phyloP scores from a whole-genome alignment of 2,329 filamentous ascomycete genomes.

The Nectriaceae sp. region DNA sequence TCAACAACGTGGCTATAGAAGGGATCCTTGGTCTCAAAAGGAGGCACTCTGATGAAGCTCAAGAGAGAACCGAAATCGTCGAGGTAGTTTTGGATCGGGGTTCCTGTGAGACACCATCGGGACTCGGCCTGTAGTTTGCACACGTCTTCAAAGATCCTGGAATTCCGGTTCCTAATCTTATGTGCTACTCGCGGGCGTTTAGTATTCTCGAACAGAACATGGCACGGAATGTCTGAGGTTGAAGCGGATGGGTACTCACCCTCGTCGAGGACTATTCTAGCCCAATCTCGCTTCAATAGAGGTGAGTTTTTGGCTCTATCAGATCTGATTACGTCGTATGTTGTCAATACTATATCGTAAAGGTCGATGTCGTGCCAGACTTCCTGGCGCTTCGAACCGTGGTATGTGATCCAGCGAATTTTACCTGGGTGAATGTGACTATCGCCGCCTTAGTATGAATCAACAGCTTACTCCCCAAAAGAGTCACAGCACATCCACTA shows the following conservation, averaged over 20 bases:
- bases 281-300: constrained; percentile 22
- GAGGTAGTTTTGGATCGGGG: constrained; percentile 42
- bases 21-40: constrained; percentile 8
- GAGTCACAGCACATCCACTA: too few species aligned
- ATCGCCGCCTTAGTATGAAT: background rate
- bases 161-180: constrained; percentile 35
- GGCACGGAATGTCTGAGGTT: background rate
- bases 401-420: background rate
- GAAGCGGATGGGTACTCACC: constrained; percentile 24
- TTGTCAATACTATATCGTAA: constrained; percentile 28
- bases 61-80: constrained; percentile 41
- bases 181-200: constrained; percentile 32
- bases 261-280: constrained; percentile 42
- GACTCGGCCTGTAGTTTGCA: constrained; percentile 18
- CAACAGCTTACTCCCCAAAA: background rate
- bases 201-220: too few species aligned
- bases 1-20: constrained; percentile 13
- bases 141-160: constrained; percentile 33
- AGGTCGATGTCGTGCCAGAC: background rate
- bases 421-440: background rate
- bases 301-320: constrained; percentile 18
- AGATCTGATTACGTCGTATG: constrained; percentile 36
- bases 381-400: background rate
- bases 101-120: constrained; percentile 44
- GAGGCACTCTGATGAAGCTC: constrained; percentile 32